Evolutionary conservation across 306 rosid species (phyloP).

Genomic region (Hylodesmum podocarpum): DNA sequence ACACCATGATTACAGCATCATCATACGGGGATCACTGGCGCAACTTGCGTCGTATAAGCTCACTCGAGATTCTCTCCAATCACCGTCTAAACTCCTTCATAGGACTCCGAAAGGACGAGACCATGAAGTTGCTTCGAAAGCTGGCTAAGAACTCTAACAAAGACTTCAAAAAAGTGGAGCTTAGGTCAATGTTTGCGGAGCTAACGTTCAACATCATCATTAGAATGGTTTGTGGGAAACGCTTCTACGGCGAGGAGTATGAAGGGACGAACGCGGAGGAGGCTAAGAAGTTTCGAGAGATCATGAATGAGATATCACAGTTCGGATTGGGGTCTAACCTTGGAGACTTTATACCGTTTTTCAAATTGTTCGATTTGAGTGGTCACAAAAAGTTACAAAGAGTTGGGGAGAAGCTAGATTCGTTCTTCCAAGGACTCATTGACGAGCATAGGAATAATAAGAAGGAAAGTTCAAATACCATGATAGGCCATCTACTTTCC

Average conservation of each 20-base stretch:
- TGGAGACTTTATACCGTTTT: constrained; percentile 47
- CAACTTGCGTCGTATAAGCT: constrained; percentile 66
- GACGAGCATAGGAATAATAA: constrained; percentile 45
- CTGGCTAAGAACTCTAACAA: constrained; percentile 5
- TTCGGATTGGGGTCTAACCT: constrained; percentile 26
- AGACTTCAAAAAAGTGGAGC: constrained; percentile 37
- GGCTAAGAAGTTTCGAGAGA: constrained; percentile 44
- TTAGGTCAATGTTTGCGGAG: constrained; percentile 38
- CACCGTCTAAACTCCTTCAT: constrained; percentile 46
- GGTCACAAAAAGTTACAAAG: constrained; percentile 18
- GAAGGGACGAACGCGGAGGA: constrained; percentile 39
- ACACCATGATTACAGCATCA: constrained; percentile 30
- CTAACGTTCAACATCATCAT: constrained; percentile 58
- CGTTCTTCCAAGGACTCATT: constrained; percentile 54
- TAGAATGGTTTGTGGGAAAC: constrained; percentile 73
- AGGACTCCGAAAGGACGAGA: constrained; percentile 48
- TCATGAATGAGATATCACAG: constrained; percentile 20
- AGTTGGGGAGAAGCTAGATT: constrained; percentile 36
- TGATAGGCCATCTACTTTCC: constrained; percentile 57
- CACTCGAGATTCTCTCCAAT: constrained; percentile 59
- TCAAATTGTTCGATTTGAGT: constrained; percentile 40
- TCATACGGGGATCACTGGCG: constrained; percentile 84
- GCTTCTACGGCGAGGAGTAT: constrained; percentile 48
- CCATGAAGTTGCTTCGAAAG: constrained; percentile 30
- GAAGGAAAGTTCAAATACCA: constrained; percentile 31